Evolutionary conservation across 345 rosid genomes (phyloP).

Genomic region (Eucalyptus marginata): DNA sequence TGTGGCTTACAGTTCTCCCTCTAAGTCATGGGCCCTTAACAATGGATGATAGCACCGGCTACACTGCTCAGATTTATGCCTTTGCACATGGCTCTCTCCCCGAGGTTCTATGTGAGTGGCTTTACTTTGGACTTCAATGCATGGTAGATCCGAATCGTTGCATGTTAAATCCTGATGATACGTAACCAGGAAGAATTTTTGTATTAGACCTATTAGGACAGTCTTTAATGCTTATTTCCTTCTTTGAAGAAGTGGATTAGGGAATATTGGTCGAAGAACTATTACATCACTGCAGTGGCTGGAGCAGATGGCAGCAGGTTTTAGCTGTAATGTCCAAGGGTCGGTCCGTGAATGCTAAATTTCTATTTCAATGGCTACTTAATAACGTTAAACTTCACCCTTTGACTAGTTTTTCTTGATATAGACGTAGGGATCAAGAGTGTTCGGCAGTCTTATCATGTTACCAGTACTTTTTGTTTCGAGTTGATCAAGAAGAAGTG

Average conservation of each 20-base stretch:
- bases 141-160: neutral
- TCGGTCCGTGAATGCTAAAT: neutral
- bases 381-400: neutral
- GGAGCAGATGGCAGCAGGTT: constrained; percentile 79
- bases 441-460: constrained; percentile 72
- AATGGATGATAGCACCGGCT: constrained; percentile 89
- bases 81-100: constrained; percentile 59
- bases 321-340: constrained; percentile 91
- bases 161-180: neutral
- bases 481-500: constrained; percentile 54
- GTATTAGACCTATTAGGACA: neutral
- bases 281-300: constrained; percentile 78
- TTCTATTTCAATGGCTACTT: neutral
- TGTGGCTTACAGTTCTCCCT: constrained; percentile 37
- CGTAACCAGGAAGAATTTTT: neutral
- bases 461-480: constrained; percentile 73
- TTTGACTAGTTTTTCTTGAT: neutral
- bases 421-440: constrained; percentile 50
- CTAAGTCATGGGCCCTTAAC: constrained; percentile 85
- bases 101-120: constrained; percentile 30
- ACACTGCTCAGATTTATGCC: constrained; percentile 61
- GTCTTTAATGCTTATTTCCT: neutral
- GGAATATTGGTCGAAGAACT: constrained; percentile 91
- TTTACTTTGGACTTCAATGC: neutral
- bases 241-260: constrained; percentile 72